Conservation (phyloP, 176 grass and related monocot species). For the Canna indica region DNA sequence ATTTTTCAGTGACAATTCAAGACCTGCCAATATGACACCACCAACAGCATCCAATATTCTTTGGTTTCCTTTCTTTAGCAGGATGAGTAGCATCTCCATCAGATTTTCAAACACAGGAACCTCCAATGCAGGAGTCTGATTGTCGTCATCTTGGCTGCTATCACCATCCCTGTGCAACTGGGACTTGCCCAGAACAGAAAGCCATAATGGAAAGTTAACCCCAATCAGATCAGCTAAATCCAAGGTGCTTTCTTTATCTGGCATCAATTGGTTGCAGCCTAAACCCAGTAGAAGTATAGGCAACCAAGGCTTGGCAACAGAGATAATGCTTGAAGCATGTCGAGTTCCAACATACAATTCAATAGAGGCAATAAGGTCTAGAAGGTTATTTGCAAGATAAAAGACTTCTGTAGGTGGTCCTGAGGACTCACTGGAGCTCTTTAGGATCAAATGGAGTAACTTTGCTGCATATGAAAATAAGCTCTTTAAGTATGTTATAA, state of each 20-base stretch:
- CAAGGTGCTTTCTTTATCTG: conserved; percentile 22
- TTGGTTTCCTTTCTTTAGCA: conserved; percentile 69
- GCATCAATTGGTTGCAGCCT: conserved; percentile 40
- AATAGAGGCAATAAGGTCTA: conserved; percentile 52
- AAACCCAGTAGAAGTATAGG: conserved; percentile 66
- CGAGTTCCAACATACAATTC: conserved; percentile 43
- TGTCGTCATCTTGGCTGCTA: conserved; percentile 23
- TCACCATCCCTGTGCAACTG: conserved; percentile 35
- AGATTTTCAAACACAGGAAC: conserved; percentile 38
- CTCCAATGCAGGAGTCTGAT: conserved; percentile 7
- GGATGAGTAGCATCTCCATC: conserved; percentile 36
- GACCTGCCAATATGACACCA: conserved; percentile 33
- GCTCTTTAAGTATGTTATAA: conserved; percentile 45
- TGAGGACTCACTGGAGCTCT: conserved; percentile 30
- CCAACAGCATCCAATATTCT: conserved; percentile 54
- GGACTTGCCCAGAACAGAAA: conserved; percentile 44
- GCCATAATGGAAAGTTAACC: conserved; percentile 54
- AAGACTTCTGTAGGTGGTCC: conserved; percentile 44
- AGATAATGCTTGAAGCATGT: conserved; percentile 35
- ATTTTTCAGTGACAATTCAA: conserved; percentile 29
- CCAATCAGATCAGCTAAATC: conserved; percentile 21
- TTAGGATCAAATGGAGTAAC: conserved; percentile 61
- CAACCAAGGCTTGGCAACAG: conserved; percentile 64
- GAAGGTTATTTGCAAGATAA: conserved; percentile 69
- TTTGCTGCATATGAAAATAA: conserved; percentile 74